Base-by-base conservation (phyloP, 371 early-diverging fungal species). In the Coemansia sp. region DNA sequence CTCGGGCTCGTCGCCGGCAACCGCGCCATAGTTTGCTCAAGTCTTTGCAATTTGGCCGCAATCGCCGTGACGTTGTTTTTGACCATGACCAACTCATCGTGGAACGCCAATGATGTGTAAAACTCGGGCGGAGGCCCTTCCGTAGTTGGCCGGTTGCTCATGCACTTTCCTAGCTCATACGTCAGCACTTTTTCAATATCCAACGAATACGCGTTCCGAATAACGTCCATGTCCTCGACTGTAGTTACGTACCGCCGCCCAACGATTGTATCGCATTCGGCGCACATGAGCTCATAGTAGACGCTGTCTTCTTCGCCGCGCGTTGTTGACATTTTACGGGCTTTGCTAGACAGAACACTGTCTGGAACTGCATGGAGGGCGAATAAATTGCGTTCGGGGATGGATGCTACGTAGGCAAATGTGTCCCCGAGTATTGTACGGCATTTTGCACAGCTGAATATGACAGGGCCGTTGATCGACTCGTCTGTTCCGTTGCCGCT, bases 401-500 rank as follows among this genome's bases (percentile, higher is more conserved):
- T 52, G 6, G 73, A 68, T 14, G 77, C 68, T 11, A 59, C 77
- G 52, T 72, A 77, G 11, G 77, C 68, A 47, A 77, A 77, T 0
- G 77, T 77, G 57, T 77, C 77, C 50, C 77, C 77, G 5, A 77
- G 62, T 13, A 77, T 77, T 61, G 73, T 77, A 8, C 77, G 64
- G 60, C 77, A 77, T 27, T 73, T 77, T 22, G 61, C 54, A 16
- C 77, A 77, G 66, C 77, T 77, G 16, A 77, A 67, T 8, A 77
- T 67, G 1, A 77, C 61, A 1, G 77, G 77, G 7, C 74, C 74
- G 39, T 77, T 72, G 40, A 77, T 77, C 14, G 66, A 64, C 18
- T 68, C 72, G 27, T 72, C 76, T 8, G 51, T 21, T 29, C 59
- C 59, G 53, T 40, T 54, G 52, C 63, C 42, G 45, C 59, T 31